Conservation (phyloP, 352 stramenopile genomes). For the Phytopythium helicoides region DNA sequence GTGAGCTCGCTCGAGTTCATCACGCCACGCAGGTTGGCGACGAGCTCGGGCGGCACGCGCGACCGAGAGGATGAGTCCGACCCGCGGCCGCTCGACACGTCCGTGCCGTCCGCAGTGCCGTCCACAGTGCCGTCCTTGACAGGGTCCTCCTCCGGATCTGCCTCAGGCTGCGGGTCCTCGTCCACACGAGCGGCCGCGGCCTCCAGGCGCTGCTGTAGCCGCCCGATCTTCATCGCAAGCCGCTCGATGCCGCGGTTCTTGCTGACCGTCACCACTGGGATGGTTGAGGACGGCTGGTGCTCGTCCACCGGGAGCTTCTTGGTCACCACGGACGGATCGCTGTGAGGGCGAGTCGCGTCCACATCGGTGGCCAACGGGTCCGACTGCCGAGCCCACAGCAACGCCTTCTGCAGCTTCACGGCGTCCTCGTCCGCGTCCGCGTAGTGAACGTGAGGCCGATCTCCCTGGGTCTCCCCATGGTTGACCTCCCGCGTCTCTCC, state of each 20-base stretch:
- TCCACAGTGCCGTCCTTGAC: conserved; percentile 3
- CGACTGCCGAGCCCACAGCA: conserved; percentile 30
- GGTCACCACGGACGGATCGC: background rate
- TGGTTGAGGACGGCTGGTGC: background rate
- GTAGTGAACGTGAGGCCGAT: conserved; percentile 21
- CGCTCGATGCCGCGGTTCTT: conserved; percentile 42
- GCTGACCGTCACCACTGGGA: conserved; percentile 25
- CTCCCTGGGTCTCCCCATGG: conserved; percentile 14
- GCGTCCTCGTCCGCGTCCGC: conserved; percentile 20
- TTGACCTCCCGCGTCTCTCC: conserved; percentile 20
- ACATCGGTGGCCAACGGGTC: conserved; percentile 10
- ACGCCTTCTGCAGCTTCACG: conserved; percentile 27
- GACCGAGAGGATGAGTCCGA: conserved; percentile 8
- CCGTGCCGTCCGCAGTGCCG: background rate
- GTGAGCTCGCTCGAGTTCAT: conserved; percentile 77
- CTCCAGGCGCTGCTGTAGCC: conserved; percentile 43
- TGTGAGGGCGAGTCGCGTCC: background rate
- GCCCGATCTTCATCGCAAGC: conserved; percentile 44
- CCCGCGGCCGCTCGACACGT: background rate
- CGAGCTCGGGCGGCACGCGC: conserved; percentile 42
- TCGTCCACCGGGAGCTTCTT: background rate
- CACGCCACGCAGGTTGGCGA: conserved; percentile 54
- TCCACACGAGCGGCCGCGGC: conserved; percentile 12
- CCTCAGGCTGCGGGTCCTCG: conserved; percentile 14
- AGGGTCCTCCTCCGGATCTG: conserved; percentile 24